Base-by-base conservation (phyloP, 306 rosid species). In the cucumber (Cucumis sativus) region DNA sequence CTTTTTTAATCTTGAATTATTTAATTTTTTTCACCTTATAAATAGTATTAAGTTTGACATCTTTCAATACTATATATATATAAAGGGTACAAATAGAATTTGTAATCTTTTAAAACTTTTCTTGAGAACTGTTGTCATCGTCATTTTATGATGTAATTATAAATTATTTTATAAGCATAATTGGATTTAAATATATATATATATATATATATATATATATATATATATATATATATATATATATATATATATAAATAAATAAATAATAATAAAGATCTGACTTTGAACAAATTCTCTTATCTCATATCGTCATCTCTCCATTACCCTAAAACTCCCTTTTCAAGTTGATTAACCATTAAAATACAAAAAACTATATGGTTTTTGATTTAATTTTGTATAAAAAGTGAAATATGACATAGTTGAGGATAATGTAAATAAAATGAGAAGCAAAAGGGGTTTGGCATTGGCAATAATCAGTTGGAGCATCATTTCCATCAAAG, bases 401-500 rank as follows among this genome's bases (percentile, higher is more conserved):
- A 80, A 75, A 59, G 69, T 25, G 41, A 43, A 40, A 21, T 60
- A 51, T 80, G 66, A 80, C 56, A 80, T 72, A 81, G 71, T 54
- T 10, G 40, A 72, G 25, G 63, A 63, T 52, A 78, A 63, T 35
- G 13, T 52, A 25, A 60, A 72, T 8, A 59, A 28, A 17, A 55
- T 61, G 72, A 54, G 39, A 77, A 66, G 59, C 41, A 45, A 69
- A 66, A 66, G 47, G 40, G 51, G 47, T 10, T 28, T 28, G 30
- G 30, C 30, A 28, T 1, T 14, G 73, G 62, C 74, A 62, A 45
- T 0, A 77, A 71, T 55, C 78, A 28, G 39, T 59, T 70, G 81
- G 77, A 64, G 21, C 67, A 62, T 82, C 69, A 81, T 82, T 70
- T 78, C 71, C 79, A 33, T 33, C 18, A 68, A 41, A 41, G 11